phyloP scores from a whole-genome alignment of 2,329 filamentous ascomycete genomes.

The Aspergillus sergii region DNA sequence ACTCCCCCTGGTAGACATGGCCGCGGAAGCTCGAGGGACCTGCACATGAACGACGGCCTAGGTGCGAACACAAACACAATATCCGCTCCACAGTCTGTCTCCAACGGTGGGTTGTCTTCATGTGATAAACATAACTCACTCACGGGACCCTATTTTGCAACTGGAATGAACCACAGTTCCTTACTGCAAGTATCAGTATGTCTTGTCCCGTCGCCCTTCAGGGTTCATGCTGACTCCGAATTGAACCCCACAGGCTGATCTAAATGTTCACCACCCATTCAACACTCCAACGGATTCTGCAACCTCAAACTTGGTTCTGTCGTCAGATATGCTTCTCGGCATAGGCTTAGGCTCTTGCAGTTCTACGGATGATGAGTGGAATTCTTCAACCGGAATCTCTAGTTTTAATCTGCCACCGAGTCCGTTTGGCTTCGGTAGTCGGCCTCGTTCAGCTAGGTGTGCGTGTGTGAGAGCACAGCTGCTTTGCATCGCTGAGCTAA shows the following conservation, averaged over 20 bases:
- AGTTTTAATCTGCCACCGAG: neutral
- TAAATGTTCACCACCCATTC: neutral
- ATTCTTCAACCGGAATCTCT: neutral
- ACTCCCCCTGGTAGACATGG: neutral
- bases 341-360: neutral
- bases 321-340: neutral
- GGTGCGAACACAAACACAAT: neutral
- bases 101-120: neutral
- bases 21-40: neutral
- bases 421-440: neutral
- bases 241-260: neutral
- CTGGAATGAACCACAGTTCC: neutral
- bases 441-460: neutral
- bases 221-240: neutral
- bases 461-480: neutral
- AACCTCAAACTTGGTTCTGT: neutral
- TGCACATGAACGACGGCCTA: neutral
- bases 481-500: conserved; percentile 2
- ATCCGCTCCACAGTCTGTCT: neutral
- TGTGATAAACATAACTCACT: neutral
- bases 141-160: neutral
- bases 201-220: too few relatives aligned
- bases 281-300: neutral
- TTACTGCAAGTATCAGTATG: neutral
- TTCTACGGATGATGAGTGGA: conserved; percentile 1